phyloP scores from a whole-genome alignment of 2,329 filamentous ascomycete species.

The Colletotrichum sojae region DNA sequence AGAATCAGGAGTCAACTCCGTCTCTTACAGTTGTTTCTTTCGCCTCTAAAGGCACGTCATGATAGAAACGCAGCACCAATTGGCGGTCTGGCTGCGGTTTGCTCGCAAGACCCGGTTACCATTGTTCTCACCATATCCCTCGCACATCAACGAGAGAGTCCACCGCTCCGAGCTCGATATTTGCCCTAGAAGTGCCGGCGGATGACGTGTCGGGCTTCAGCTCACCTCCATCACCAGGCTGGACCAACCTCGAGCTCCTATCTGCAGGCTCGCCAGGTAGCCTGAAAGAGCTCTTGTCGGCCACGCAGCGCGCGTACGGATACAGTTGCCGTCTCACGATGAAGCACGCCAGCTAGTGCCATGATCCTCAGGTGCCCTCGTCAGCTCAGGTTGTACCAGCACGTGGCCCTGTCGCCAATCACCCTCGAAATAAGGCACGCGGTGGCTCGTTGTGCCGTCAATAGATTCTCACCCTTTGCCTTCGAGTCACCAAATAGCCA shows the following conservation, averaged over 20 bases:
- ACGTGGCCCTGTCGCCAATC: slow-evolving; percentile 10
- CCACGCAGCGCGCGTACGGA: slow-evolving; percentile 23
- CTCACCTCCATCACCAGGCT: background rate
- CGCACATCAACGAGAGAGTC: background rate
- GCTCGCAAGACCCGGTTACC: slow-evolving; percentile 10
- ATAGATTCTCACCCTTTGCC: background rate
- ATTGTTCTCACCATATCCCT: background rate
- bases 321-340: slow-evolving; percentile 29
- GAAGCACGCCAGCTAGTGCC: slow-evolving; percentile 22
- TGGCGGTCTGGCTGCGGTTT: slow-evolving; percentile 26
- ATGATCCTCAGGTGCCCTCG: slow-evolving; percentile 22
- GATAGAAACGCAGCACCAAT: slow-evolving; percentile 12
- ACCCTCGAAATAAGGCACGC: background rate
- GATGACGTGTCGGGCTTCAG: slow-evolving; percentile 13
- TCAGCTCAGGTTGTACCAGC: slow-evolving; percentile 2
- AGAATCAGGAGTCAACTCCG: slow-evolving; percentile 18
- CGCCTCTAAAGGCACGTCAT: background rate
- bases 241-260: background rate
- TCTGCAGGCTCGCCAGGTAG: slow-evolving; percentile 2
- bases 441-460: background rate
- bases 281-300: slow-evolving; percentile 15
- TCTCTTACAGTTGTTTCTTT: background rate
- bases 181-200: background rate
- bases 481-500: background rate
- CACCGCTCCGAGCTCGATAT: background rate